Percentiles rank a stretch among this genome's conserved stretches.
phyloP scores from a whole-genome alignment of 495 filamentous ascomycete genomes.

The Lophiotrema nucula region DNA sequence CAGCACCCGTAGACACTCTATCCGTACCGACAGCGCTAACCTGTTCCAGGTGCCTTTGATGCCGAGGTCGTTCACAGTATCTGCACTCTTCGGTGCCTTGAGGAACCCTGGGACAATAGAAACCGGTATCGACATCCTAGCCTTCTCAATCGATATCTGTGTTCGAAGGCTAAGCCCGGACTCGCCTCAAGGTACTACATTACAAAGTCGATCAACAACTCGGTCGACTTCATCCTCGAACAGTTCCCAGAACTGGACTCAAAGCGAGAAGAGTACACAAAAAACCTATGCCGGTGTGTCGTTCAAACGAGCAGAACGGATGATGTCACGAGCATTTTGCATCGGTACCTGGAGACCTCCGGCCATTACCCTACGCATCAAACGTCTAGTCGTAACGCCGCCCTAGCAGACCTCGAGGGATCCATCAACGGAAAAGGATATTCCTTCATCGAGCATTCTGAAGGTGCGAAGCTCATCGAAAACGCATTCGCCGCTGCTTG shows the following conservation, averaged over 20 bases:
- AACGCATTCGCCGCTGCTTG: too few species aligned
- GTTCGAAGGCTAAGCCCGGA: not conserved
- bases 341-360: too few species aligned
- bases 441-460: too few species aligned
- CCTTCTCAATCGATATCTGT: not conserved
- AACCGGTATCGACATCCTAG: conserved; percentile 1
- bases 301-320: not conserved
- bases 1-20: not conserved
- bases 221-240: not conserved
- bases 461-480: too few species aligned
- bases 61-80: not conserved
- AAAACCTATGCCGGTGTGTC: not conserved
- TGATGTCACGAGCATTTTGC: too few species aligned
- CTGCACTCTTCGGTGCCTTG: not conserved
- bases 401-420: too few species aligned
- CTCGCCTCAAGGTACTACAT: not conserved
- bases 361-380: too few species aligned
- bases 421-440: too few species aligned
- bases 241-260: not conserved
- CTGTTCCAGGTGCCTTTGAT: not conserved
- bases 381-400: too few species aligned
- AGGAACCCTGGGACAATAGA: not conserved
- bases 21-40: not conserved
- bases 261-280: not conserved
- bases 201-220: not conserved